A percentile compares a stretch with the other conserved stretches of the same genome.
Evolutionary conservation across 164 flowering plant species (phyloP).

Genomic region (Stephania yunnanensis): DNA sequence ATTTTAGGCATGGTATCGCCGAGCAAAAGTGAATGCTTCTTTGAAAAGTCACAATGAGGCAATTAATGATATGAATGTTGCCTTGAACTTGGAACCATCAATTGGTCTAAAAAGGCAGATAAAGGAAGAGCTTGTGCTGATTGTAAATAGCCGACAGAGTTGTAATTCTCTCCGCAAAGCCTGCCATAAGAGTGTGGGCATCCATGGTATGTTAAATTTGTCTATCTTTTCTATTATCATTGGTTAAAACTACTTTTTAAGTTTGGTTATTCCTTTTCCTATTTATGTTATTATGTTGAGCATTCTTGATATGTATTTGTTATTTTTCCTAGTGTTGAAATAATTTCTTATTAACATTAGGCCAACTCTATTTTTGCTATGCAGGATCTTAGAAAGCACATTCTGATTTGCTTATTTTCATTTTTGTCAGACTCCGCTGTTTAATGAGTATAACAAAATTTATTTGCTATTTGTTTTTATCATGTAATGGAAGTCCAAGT

Average conservation of each 20-base stretch:
- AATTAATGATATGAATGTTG: slow-evolving; percentile 46
- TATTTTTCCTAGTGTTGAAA: background rate
- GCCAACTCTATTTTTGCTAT: background rate
- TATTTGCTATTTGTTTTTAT: too few relatives aligned
- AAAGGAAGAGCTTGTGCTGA: slow-evolving; percentile 38
- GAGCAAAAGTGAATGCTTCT: slow-evolving; percentile 65
- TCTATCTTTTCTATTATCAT: background rate
- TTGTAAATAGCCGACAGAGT: slow-evolving; percentile 20
- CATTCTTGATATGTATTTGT: background rate
- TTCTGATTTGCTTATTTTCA: background rate
- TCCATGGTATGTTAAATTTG: slow-evolving; percentile 22
- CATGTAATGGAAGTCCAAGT: background rate
- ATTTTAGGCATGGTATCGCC: slow-evolving; percentile 83
- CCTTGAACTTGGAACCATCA: slow-evolving; percentile 49
- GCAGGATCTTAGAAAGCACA: background rate
- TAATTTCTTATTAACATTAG: background rate
- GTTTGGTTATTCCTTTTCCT: background rate
- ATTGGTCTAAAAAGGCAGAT: slow-evolving; percentile 49
- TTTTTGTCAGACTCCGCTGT: too few relatives aligned
- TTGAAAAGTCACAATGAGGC: slow-evolving; percentile 57
- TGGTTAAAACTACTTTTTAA: background rate
- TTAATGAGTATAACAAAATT: too few relatives aligned
- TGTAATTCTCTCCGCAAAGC: slow-evolving; percentile 12
- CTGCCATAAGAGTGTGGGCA: slow-evolving; percentile 14
- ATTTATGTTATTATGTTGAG: background rate